These are phyloP conservation scores for Penicillium daleae DNA, from an alignment of 495 filamentous ascomycete species.

Conservation along the genomic window DNA sequence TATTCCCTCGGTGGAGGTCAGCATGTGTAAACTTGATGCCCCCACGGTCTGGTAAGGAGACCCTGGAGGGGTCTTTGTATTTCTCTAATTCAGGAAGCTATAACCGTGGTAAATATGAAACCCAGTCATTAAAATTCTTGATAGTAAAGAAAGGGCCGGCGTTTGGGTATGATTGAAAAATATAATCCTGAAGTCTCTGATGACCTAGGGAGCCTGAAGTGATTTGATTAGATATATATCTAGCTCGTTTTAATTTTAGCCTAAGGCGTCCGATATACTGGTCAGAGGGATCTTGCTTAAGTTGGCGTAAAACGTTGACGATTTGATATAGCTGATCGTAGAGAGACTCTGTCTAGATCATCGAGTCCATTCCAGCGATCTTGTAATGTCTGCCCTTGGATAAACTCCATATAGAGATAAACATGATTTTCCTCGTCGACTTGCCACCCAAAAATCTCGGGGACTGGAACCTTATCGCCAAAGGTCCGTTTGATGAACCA, in stretches of 20 bases:
- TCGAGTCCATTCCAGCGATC: slow-evolving; percentile 41
- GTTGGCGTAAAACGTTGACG: slow-evolving; percentile 29
- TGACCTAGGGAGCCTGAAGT: slow-evolving; percentile 37
- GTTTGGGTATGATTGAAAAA: slow-evolving; percentile 32
- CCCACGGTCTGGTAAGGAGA: slow-evolving; percentile 41
- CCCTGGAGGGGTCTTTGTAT: slow-evolving; percentile 42
- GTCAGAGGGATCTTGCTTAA: slow-evolving; percentile 39
- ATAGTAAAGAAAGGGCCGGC: slow-evolving; percentile 44
- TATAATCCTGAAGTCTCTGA: slow-evolving; percentile 34
- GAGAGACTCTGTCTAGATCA: slow-evolving; percentile 32
- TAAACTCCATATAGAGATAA: slow-evolving; percentile 55
- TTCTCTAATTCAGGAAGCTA: slow-evolving; percentile 29
- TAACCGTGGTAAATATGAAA: slow-evolving; percentile 33
- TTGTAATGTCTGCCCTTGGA: slow-evolving; percentile 41
- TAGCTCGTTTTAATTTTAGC: not conserved
- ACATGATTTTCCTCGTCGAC: slow-evolving; percentile 40
- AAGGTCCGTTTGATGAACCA: slow-evolving; percentile 43
- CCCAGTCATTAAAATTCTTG: slow-evolving; percentile 50
- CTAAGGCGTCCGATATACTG: slow-evolving; percentile 34
- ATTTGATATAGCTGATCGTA: slow-evolving; percentile 43
- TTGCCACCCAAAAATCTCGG: slow-evolving; percentile 53
- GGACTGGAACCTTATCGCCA: slow-evolving; percentile 42
- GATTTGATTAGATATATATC: slow-evolving; percentile 8
- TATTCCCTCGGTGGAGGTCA: slow-evolving; percentile 45
- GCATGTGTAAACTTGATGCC: slow-evolving; percentile 45